Evolutionary conservation across 192 early-diverging fungal genomes (phyloP).

Genomic region (Backusella tuberculispora): DNA sequence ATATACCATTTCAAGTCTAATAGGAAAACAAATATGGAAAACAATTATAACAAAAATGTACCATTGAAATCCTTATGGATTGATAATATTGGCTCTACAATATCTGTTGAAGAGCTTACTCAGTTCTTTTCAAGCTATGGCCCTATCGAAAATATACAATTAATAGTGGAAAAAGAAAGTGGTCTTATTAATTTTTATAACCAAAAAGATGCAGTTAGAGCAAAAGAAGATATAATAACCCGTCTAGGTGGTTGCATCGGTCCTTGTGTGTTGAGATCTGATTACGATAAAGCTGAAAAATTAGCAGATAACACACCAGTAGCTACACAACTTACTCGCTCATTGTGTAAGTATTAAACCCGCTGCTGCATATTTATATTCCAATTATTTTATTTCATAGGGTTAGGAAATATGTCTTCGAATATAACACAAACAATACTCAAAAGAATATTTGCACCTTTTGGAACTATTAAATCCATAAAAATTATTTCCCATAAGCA

Average conservation of each 20-base stretch:
- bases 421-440: slow-evolving; percentile 69
- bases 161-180: slow-evolving; percentile 93
- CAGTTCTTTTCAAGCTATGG: slow-evolving; percentile 88
- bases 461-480: slow-evolving; percentile 87
- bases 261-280: slow-evolving; percentile 72
- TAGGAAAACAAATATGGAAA: background rate
- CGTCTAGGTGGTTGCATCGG: slow-evolving; percentile 75
- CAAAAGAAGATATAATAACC: slow-evolving; percentile 80
- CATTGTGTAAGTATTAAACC: slow-evolving; percentile 59
- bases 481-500: slow-evolving; percentile 93
- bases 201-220: slow-evolving; percentile 84
- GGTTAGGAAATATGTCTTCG: slow-evolving; percentile 93
- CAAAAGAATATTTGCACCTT: slow-evolving; percentile 73
- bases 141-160: slow-evolving; percentile 82
- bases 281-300: slow-evolving; percentile 76
- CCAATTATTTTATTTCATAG: slow-evolving; percentile 46
- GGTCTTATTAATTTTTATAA: slow-evolving; percentile 90
- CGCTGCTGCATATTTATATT: background rate
- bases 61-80: slow-evolving; percentile 92
- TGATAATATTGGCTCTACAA: slow-evolving; percentile 82
- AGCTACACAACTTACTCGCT: slow-evolving; percentile 61
- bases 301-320: background rate
- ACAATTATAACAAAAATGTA: slow-evolving; percentile 32
- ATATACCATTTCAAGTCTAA: background rate
- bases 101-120: slow-evolving; percentile 78